Evolutionary conservation across 2,329 filamentous ascomycete species (phyloP).

Genomic region (Rutstroemia sp.): DNA sequence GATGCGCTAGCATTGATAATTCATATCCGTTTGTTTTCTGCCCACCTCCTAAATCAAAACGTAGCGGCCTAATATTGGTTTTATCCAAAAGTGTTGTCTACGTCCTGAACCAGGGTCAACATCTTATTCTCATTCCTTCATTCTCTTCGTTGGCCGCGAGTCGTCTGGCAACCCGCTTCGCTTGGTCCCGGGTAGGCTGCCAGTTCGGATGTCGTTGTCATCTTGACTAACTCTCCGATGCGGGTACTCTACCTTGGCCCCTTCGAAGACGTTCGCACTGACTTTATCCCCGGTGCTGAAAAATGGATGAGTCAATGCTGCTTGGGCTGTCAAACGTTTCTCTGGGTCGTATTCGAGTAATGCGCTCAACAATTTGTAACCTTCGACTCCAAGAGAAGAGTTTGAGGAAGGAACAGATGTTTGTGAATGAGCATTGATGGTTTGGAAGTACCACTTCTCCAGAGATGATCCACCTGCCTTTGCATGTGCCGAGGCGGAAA

Average conservation of each 20-base stretch:
- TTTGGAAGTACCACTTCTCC: slow-evolving; percentile 74
- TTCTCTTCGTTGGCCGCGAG: slow-evolving; percentile 51
- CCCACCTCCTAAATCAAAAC: too few relatives aligned
- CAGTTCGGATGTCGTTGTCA: slow-evolving; percentile 87
- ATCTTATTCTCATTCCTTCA: slow-evolving; percentile 42
- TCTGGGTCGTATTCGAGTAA: slow-evolving; percentile 90
- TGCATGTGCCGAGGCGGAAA: slow-evolving; percentile 41
- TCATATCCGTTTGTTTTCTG: too few relatives aligned
- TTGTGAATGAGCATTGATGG: slow-evolving; percentile 51
- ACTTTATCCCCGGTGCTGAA: slow-evolving; percentile 66
- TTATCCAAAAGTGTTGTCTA: too few relatives aligned
- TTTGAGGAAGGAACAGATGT: slow-evolving; percentile 40
- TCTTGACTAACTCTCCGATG: slow-evolving; percentile 86
- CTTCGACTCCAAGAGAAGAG: slow-evolving; percentile 60
- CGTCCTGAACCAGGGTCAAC: too few relatives aligned
- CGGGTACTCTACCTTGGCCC: slow-evolving; percentile 64
- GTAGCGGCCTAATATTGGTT: too few relatives aligned
- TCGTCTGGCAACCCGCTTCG: slow-evolving; percentile 81
- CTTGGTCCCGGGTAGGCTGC: slow-evolving; percentile 81
- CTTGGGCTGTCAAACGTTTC: slow-evolving; percentile 77
- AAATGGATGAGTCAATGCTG: slow-evolving; percentile 86
- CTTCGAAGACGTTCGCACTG: slow-evolving; percentile 82
- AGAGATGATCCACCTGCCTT: slow-evolving; percentile 38
- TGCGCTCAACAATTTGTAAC: slow-evolving; percentile 72
- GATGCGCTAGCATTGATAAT: too few relatives aligned